These are phyloP conservation scores for Chlamydomonas reinhardtii DNA, from an alignment of 163 green algal species.

Conservation along the genomic window DNA sequence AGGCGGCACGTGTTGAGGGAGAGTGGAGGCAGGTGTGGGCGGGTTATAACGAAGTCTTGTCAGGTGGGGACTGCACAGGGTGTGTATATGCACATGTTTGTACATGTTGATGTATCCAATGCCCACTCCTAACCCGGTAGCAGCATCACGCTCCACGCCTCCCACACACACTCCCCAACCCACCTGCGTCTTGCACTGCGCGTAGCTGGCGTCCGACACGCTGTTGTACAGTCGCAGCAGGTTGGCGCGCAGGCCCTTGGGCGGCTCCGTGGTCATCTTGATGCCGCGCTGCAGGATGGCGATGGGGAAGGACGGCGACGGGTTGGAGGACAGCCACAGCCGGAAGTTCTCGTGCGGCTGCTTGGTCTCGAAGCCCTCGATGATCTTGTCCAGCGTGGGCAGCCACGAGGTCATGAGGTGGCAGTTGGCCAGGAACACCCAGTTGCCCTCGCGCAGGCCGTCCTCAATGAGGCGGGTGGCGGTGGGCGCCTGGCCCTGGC, in stretches of 20 bases:
- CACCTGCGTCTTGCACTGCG: conserved; percentile 64
- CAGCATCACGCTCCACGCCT: no score
- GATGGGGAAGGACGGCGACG: conserved; percentile 83
- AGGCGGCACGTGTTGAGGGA: neutral
- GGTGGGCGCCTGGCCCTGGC: conserved; percentile 86
- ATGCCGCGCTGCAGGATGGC: conserved; percentile 84
- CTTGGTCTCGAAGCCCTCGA: conserved; percentile 76
- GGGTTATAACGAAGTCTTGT: neutral
- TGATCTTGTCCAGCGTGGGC: conserved; percentile 87
- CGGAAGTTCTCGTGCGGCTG: conserved; percentile 82
- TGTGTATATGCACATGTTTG: no score
- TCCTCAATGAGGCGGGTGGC: conserved; percentile 86
- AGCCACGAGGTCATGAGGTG: conserved; percentile 93
- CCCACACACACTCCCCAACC: no score
- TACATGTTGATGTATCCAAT: no score
- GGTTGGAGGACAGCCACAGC: conserved; percentile 87
- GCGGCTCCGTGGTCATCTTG: conserved; percentile 93
- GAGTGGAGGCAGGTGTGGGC: neutral
- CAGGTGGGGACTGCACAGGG: no score
- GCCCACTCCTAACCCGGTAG: no score
- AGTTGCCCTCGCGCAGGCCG: conserved; percentile 78
- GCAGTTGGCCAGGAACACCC: conserved; percentile 94
- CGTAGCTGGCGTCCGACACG: conserved; percentile 77
- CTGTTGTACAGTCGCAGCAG: conserved; percentile 86
- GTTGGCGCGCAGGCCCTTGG: conserved; percentile 88